Evolutionary conservation across 768 basidiomycete genomes (phyloP).

Genomic region (Leucosporidium creatinivorum): DNA sequence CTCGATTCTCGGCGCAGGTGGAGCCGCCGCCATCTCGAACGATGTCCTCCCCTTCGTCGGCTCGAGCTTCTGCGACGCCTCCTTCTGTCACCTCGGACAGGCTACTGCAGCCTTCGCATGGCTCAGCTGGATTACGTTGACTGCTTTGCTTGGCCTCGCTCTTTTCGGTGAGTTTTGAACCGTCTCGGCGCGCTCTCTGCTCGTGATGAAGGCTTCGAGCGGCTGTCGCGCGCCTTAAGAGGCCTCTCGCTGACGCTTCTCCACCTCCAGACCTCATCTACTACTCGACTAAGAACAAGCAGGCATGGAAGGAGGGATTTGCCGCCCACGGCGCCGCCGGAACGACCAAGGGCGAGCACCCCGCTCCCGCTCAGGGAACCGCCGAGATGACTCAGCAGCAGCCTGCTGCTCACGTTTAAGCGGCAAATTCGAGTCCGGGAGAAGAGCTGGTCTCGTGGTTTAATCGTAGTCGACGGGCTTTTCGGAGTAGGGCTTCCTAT

Average conservation of each 20-base stretch:
- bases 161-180: not conserved
- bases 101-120: conserved; percentile 21
- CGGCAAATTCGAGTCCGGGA: not conserved
- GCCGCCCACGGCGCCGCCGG: not conserved
- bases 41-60: not conserved
- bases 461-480: too few species aligned
- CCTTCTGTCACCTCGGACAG: not conserved
- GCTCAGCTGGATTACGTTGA: conserved; percentile 11
- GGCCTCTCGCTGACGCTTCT: not conserved
- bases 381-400: not conserved
- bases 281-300: not conserved
- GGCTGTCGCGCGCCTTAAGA: too few species aligned
- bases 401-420: not conserved
- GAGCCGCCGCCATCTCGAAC: conserved; percentile 4
- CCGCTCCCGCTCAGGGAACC: not conserved
- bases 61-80: not conserved
- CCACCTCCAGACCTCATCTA: not conserved
- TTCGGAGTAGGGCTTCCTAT: too few species aligned
- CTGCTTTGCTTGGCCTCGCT: too few species aligned
- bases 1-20: not conserved
- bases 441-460: too few species aligned
- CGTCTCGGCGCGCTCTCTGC: not conserved
- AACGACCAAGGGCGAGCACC: not conserved
- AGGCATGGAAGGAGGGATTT: not conserved
- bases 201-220: not conserved